phyloP scores from a whole-genome alignment of 768 basidiomycete species.

The Lyophyllum decastes region DNA sequence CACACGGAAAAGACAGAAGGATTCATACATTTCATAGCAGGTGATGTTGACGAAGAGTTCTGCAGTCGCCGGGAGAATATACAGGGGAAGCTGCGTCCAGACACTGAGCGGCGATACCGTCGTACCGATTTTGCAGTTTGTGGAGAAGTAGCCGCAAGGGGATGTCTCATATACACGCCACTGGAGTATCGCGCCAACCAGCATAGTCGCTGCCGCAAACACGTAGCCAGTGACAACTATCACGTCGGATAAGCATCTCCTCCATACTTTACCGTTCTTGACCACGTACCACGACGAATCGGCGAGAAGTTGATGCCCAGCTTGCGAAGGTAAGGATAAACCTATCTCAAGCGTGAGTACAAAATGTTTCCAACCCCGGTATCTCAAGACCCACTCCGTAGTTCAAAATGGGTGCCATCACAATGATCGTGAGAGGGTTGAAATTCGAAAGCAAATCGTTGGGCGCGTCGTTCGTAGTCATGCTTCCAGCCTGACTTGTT shows the following conservation, averaged over 20 bases:
- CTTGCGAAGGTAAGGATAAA: constrained; percentile 31
- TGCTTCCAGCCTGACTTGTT: constrained; percentile 28
- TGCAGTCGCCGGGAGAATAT: constrained; percentile 20
- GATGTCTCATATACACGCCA: constrained; percentile 25
- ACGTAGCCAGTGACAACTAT: constrained; percentile 21
- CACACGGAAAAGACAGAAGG: background rate
- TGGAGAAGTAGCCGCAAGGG: constrained; percentile 23
- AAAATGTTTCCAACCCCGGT: background rate
- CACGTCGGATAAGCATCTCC: background rate
- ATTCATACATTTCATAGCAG: constrained; percentile 12
- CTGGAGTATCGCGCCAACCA: constrained; percentile 22
- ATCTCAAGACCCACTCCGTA: constrained; percentile 12
- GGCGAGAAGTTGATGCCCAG: constrained; percentile 31
- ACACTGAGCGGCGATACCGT: constrained; percentile 24
- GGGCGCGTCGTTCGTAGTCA: constrained; percentile 29
- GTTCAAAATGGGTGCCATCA: constrained; percentile 29
- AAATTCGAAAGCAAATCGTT: constrained; percentile 34
- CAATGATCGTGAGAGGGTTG: constrained; percentile 32
- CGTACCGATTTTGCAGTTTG: constrained; percentile 21
- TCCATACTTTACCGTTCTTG: constrained; percentile 24
- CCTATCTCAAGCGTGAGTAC: constrained; percentile 2
- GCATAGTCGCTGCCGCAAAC: constrained; percentile 19
- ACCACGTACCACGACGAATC: constrained; percentile 21
- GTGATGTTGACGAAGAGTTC: constrained; percentile 21
- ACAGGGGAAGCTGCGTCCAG: constrained; percentile 24